Evolutionary conservation across 805 yeast genomes (phyloP).

Genomic region (Teunomyces lycoperdinae): DNA sequence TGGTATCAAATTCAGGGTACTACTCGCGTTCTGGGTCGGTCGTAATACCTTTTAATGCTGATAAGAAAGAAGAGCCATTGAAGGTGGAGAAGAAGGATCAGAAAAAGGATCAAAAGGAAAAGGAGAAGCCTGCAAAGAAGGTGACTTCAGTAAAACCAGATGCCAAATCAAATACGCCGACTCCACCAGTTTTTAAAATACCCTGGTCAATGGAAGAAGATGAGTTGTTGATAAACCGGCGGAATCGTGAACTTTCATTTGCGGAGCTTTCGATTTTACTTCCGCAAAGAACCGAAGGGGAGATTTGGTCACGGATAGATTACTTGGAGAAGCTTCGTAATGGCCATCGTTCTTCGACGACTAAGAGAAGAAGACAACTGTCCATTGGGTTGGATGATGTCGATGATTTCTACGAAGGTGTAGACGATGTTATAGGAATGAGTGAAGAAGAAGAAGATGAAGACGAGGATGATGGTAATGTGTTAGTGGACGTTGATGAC

Average conservation of each 20-base stretch:
- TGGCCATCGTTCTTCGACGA: constrained; percentile 27
- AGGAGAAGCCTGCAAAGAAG: constrained; percentile 6
- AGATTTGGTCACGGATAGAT: constrained; percentile 62
- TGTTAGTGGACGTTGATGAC: constrained; percentile 23
- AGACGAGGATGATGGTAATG: constrained; percentile 15
- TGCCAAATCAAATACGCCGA: background rate
- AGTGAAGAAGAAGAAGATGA: constrained; percentile 34
- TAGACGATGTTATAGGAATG: constrained; percentile 38
- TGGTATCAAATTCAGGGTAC: constrained; percentile 29
- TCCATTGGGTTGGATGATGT: constrained; percentile 42
- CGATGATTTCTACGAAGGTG: constrained; percentile 41
- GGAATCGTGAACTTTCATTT: constrained; percentile 58
- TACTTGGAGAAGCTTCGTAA: constrained; percentile 39
- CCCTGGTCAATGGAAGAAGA: constrained; percentile 71
- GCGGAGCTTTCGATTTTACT: constrained; percentile 72
- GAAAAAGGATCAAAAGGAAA: background rate
- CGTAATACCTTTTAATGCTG: constrained; percentile 33
- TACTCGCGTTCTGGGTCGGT: constrained; percentile 38
- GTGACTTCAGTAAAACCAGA: background rate
- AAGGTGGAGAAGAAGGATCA: constrained; percentile 17
- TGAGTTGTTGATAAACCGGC: constrained; percentile 54
- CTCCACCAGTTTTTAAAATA: constrained; percentile 23
- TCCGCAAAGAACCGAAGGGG: constrained; percentile 72
- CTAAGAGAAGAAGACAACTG: constrained; percentile 35
- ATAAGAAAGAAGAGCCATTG: constrained; percentile 21